Evolutionary conservation across 2,329 filamentous ascomycete genomes (phyloP), one percentile per base, ranked within the genome.

Genomic region (Phoma sp.): DNA sequence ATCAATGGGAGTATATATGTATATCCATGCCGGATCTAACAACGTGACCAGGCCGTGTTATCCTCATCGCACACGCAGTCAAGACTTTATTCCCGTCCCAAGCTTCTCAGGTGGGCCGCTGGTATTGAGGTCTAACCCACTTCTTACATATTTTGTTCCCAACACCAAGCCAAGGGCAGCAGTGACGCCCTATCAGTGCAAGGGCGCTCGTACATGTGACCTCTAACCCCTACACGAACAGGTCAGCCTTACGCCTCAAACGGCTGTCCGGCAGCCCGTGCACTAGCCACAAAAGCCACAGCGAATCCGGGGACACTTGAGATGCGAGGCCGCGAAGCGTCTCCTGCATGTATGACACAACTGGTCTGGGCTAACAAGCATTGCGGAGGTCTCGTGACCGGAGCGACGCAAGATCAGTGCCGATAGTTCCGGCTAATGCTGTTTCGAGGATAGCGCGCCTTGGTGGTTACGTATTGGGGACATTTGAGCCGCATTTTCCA

Each of bases 261-360:
- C 53, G 56, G 55, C 39, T 50, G 57, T 53, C 7, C 63, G 63
- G 53, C 41, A 58, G 62, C 40, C 60, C 60, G 66, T 69, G 66
- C 64, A 64, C 60, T 54, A 65, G 63, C 64, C 63, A 66, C 64
- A 56, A 19, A 50, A 60, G 64, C 64, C 64, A 67, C 64, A 67
- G 48, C 64, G 63, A 68, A 67, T 68, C 64, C 56, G 55, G 41
- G 43, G 32, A 29, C 55, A 35, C 31, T 29, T 45, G 21, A 38
- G 27, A 43, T 51, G 52, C 46, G 51, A 61, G 52, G 60, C 58
- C 51, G 46, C 60, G 55, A 38, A 51, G 27, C 31, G 8, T 29
- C 12, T 50, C 31, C 52, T 55, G 61, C 59, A 61, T n/a, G 52
- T 58, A 67, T 65, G 65, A 67, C 64, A 65, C 58, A 55, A 40